Evolutionary conservation across 78 protist species (phyloP).

Genomic region (Monocercomonoides exilis): DNA sequence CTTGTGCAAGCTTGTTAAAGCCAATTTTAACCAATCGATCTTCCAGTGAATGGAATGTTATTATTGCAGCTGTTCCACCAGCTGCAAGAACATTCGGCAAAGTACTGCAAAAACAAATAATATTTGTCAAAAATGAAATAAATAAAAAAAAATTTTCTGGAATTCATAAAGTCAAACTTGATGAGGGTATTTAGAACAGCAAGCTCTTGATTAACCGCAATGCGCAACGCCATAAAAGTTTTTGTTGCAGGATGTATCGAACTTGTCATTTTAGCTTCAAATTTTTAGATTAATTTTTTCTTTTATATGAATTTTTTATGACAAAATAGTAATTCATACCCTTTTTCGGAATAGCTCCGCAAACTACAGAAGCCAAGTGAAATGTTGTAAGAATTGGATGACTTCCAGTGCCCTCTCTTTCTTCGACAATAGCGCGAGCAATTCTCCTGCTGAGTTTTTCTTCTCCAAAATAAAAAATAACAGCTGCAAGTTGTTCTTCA

Average conservation of each 20-base stretch:
- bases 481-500: background rate
- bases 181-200: background rate
- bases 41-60: constrained; percentile 1
- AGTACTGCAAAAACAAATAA: background rate
- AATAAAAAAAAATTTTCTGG: background rate
- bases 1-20: background rate
- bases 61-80: background rate
- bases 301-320: too few species aligned
- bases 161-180: background rate
- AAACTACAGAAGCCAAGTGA: background rate
- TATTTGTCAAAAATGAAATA: background rate
- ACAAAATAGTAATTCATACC: background rate
- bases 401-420: background rate
- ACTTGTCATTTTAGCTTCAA: too few species aligned
- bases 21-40: background rate
- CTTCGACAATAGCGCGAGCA: constrained; percentile 1
- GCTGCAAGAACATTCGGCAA: background rate
- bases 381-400: background rate
- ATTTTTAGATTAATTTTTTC: too few species aligned
- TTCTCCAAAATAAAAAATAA: background rate
- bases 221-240: constrained; percentile 5
- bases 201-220: background rate
- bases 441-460: background rate
- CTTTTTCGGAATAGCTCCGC: background rate
- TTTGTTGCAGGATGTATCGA: background rate